Evolutionary conservation across 1,139 yeast species (phyloP).

Genomic region (Pichia sp.): DNA sequence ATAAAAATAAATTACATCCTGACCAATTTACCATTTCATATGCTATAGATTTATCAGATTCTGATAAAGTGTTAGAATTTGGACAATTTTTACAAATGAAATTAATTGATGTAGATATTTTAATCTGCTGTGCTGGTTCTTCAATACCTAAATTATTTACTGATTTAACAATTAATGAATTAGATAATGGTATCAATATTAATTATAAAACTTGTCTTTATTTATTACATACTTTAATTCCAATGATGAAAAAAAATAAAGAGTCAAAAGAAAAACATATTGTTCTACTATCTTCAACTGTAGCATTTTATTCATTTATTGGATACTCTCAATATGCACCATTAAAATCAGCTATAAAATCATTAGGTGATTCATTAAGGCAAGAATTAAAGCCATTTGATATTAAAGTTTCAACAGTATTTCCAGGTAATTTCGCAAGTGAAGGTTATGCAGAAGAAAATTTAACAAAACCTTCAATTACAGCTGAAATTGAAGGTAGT

Average conservation of each 20-base stretch:
- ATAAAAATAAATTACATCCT: slow-evolving; percentile 43
- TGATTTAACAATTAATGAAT: slow-evolving; percentile 55
- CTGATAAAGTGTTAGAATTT: slow-evolving; percentile 39
- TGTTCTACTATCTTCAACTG: slow-evolving; percentile 72
- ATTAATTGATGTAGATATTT: slow-evolving; percentile 51
- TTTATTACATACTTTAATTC: slow-evolving; percentile 57
- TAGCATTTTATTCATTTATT: slow-evolving; percentile 79
- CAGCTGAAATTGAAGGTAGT: slow-evolving; percentile 79
- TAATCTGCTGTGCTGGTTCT: slow-evolving; percentile 85
- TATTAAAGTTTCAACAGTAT: slow-evolving; percentile 54
- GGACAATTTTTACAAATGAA: slow-evolving; percentile 27
- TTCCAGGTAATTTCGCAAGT: slow-evolving; percentile 85
- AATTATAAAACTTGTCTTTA: slow-evolving; percentile 74
- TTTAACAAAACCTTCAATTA: slow-evolving; percentile 77
- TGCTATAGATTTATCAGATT: slow-evolving; percentile 61
- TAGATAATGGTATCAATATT: slow-evolving; percentile 54
- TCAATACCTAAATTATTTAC: slow-evolving; percentile 73
- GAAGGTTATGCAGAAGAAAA: slow-evolving; percentile 86
- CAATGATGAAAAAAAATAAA: slow-evolving; percentile 33
- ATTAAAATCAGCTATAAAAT: slow-evolving; percentile 70
- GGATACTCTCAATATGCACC: slow-evolving; percentile 94
- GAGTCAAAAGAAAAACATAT: slow-evolving; percentile 43
- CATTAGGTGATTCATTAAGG: slow-evolving; percentile 68
- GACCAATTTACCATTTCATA: slow-evolving; percentile 40
- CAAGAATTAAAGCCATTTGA: slow-evolving; percentile 74